Percentiles rank a stretch among this genome's conserved stretches.
Evolutionary conservation across 1,284 basidiomycete genomes (phyloP).

Genomic region (Volvariella surrecta): DNA sequence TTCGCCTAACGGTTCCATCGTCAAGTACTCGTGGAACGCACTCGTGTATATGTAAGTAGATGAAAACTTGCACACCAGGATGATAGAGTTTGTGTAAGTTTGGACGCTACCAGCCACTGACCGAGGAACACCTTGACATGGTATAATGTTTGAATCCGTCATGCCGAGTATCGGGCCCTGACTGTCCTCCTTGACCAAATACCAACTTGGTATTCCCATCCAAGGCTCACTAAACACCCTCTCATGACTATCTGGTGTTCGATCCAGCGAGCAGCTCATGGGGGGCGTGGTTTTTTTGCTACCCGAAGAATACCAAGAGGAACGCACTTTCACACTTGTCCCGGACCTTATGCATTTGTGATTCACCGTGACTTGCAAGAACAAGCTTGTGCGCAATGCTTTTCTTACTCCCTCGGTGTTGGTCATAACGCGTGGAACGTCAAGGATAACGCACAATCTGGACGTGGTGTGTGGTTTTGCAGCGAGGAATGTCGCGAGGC

Average conservation of each 20-base stretch:
- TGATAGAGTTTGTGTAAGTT: no score
- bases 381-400: constrained; percentile 58
- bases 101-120: no score
- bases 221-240: no score
- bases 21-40: no score
- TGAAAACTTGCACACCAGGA: no score
- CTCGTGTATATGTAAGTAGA: no score
- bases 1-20: no score
- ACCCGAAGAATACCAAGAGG: constrained; percentile 27
- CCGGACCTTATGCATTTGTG: constrained; percentile 37
- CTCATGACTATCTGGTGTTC: neutral
- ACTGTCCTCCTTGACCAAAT: no score
- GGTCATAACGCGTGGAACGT: constrained; percentile 34
- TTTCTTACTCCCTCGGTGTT: constrained; percentile 45
- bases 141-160: no score
- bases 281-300: constrained; percentile 47
- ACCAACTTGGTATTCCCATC: no score
- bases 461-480: constrained; percentile 47
- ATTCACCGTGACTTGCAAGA: constrained; percentile 48
- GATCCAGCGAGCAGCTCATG: constrained; percentile 29
- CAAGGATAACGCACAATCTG: constrained; percentile 18
- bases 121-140: no score
- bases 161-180: no score
- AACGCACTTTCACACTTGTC: constrained; percentile 31
- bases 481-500: constrained; percentile 32